Percentiles rank a stretch among this genome's conserved stretches.
phyloP scores from a whole-genome alignment of 805 yeast species.

The Candida patagonica region DNA sequence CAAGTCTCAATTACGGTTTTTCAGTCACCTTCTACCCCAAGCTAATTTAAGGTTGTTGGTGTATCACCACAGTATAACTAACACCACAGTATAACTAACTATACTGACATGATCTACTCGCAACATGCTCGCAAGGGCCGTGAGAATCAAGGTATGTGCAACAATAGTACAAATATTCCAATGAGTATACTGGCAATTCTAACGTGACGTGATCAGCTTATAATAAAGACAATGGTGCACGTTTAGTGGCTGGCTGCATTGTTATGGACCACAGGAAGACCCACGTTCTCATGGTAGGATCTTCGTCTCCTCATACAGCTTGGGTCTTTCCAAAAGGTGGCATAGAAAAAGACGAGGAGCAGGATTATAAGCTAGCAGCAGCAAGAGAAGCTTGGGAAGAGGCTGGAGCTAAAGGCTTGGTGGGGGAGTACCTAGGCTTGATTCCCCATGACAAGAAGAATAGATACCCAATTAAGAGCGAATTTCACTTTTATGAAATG shows the following conservation, averaged over 20 bases:
- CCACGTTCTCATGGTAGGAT: constrained; percentile 69
- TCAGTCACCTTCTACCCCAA: too few relatives aligned
- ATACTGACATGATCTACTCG: neutral
- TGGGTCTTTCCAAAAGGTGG: constrained; percentile 98
- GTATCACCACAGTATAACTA: too few relatives aligned
- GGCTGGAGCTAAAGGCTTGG: constrained; percentile 74
- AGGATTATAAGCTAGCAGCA: constrained; percentile 41
- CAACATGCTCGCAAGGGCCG: constrained; percentile 15
- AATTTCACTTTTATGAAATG: constrained; percentile 83
- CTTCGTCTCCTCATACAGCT: constrained; percentile 54
- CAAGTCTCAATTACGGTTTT: too few relatives aligned
- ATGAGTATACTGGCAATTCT: neutral
- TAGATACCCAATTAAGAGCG: constrained; percentile 59
- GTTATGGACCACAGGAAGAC: constrained; percentile 49
- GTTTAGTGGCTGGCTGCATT: constrained; percentile 90
- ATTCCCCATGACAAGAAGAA: constrained; percentile 45
- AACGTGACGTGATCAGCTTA: constrained; percentile 32
- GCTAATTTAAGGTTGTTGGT: too few relatives aligned
- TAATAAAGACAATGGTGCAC: constrained; percentile 54
- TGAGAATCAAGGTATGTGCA: constrained; percentile 12
- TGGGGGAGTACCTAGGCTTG: constrained; percentile 48
- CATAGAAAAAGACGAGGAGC: constrained; percentile 69
- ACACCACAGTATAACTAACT: too few relatives aligned
- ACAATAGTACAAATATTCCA: neutral
- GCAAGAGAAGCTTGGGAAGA: constrained; percentile 96